These are phyloP conservation scores for Aspergillus calidoustus DNA, from an alignment of 2,329 filamentous ascomycete species.

Conservation along the genomic window DNA sequence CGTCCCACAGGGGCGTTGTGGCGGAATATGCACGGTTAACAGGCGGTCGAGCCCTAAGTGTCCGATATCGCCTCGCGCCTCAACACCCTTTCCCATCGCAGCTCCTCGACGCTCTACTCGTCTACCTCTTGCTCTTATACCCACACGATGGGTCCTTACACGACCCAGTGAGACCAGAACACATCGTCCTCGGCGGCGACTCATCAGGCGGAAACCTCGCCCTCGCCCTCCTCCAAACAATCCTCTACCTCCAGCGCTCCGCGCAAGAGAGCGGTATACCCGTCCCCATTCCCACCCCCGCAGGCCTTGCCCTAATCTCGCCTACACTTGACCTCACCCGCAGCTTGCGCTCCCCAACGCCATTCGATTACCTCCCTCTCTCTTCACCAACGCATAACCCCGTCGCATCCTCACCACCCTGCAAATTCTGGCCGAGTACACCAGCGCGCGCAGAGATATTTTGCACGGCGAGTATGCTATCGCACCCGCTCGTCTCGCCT, in stretches of 20 bases:
- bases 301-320: not conserved
- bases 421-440: not conserved
- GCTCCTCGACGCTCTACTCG: not conserved
- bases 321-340: not conserved
- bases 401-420: not conserved
- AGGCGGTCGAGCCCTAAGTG: not conserved
- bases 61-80: not conserved
- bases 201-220: not conserved
- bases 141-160: not conserved
- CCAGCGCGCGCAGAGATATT: not conserved
- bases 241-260: not conserved
- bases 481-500: not conserved
- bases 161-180: not conserved
- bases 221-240: not conserved
- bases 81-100: not conserved
- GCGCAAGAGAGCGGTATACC: not conserved
- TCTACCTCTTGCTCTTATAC: not conserved
- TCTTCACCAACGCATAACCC: not conserved
- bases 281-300: not conserved
- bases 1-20: not conserved
- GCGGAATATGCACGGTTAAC: not conserved
- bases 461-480: not conserved
- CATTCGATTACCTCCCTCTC: not conserved
- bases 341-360: not conserved
- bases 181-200: not conserved